phyloP scores from a whole-genome alignment of 208 protist genomes.

The Tetramitus jugosus region DNA sequence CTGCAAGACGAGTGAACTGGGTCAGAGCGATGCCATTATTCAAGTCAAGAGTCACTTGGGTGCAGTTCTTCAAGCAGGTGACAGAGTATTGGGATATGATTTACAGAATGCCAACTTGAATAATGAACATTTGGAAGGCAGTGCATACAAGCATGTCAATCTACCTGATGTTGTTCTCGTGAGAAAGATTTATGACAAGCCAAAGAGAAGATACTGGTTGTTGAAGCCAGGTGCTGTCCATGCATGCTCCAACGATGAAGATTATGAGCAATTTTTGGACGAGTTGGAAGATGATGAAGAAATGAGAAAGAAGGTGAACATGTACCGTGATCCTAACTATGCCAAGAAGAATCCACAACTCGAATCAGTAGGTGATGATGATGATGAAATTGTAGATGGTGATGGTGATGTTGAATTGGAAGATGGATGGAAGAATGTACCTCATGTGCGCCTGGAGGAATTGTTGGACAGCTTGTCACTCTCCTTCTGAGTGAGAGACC shows the following conservation, averaged over 20 bases:
- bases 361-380: not conserved
- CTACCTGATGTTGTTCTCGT: conserved; percentile 14
- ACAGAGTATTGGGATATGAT: conserved; percentile 17
- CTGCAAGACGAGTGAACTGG: not conserved
- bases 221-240: not conserved
- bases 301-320: not conserved
- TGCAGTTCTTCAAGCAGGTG: not conserved
- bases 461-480: not conserved
- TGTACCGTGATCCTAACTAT: conserved; percentile 12
- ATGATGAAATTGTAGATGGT: not conserved
- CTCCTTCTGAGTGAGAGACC: no score
- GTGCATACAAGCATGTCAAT: not conserved
- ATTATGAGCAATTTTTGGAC: conserved; percentile 11
- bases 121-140: not conserved
- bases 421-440: not conserved
- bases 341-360: no score
- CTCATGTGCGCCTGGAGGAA: not conserved
- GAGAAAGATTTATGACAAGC: not conserved
- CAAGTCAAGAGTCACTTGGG: not conserved
- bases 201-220: not conserved
- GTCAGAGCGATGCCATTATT: not conserved
- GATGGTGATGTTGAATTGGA: not conserved
- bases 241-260: not conserved
- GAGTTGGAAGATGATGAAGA: conserved; percentile 17
- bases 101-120: not conserved